Evolutionary conservation across 2,329 filamentous ascomycete genomes (phyloP).

Genomic region (Pestalotiopsis sp.): DNA sequence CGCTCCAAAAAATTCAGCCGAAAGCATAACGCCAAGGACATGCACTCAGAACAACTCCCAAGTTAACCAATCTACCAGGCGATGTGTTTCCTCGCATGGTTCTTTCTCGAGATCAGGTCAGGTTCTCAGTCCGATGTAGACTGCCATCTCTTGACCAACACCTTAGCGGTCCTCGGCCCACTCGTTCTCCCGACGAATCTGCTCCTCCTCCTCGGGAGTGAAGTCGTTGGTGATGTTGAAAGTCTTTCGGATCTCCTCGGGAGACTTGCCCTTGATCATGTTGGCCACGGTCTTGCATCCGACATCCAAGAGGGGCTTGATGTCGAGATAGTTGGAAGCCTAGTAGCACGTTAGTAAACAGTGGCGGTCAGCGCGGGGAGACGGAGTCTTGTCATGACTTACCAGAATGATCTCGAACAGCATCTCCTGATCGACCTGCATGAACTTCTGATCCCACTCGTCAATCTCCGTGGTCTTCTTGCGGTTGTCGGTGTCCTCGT

Average conservation of each 20-base stretch:
- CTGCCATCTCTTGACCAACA: neutral
- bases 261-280: constrained; percentile 99
- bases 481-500: constrained; percentile 90
- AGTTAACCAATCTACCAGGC: too few species aligned
- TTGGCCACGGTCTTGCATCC: constrained; percentile 99
- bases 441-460: constrained; percentile 99
- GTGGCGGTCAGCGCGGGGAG: constrained; percentile 8
- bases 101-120: neutral
- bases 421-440: constrained; percentile 99
- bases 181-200: constrained; percentile 90
- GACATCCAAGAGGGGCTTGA: constrained; percentile 96
- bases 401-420: constrained; percentile 98
- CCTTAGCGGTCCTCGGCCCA: constrained; percentile 80
- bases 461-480: constrained; percentile 99
- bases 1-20: too few species aligned
- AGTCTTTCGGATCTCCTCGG: constrained; percentile 98
- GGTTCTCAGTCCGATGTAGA: neutral
- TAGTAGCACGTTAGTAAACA: constrained; percentile 39
- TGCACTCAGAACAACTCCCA: too few species aligned
- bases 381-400: constrained; percentile 39
- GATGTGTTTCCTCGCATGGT: too few species aligned
- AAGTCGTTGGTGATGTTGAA: constrained; percentile 99
- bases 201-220: constrained; percentile 97
- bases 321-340: constrained; percentile 98
- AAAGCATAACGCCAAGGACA: too few species aligned